These are phyloP conservation scores for Brettanomyces sp. DNA, from an alignment of 805 yeast genomes.

Conservation along the genomic window DNA sequence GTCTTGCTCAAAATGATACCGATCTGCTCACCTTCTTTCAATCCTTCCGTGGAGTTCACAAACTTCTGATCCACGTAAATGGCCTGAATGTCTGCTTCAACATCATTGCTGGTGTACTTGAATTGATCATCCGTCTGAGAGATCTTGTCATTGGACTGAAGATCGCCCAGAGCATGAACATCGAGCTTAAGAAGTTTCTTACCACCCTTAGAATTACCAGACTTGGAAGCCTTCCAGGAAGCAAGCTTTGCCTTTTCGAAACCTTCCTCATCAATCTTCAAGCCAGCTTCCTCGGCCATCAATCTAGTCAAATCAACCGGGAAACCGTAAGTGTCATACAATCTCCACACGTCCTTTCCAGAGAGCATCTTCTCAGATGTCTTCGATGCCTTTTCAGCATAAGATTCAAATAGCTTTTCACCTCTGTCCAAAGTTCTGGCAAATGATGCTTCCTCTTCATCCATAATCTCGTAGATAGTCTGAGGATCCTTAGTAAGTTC, in stretches of 20 bases:
- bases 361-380: slow-evolving; percentile 66
- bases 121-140: slow-evolving; percentile 76
- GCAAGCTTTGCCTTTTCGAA: slow-evolving; percentile 86
- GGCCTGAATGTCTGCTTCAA: slow-evolving; percentile 61
- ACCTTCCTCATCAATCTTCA: slow-evolving; percentile 84
- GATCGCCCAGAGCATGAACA: slow-evolving; percentile 77
- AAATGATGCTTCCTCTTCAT: slow-evolving; percentile 94
- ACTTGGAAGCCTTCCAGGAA: slow-evolving; percentile 92
- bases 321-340: slow-evolving; percentile 97
- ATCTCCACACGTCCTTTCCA: slow-evolving; percentile 97
- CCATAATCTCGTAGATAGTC: slow-evolving; percentile 78
- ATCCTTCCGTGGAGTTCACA: slow-evolving; percentile 33
- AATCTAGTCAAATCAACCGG: slow-evolving; percentile 96
- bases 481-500: slow-evolving; percentile 67
- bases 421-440: slow-evolving; percentile 96
- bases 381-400: slow-evolving; percentile 74
- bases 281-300: slow-evolving; percentile 97
- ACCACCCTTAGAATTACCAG: slow-evolving; percentile 53
- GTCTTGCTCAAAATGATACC: slow-evolving; percentile 86
- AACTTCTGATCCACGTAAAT: slow-evolving; percentile 62
- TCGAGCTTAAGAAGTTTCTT: slow-evolving; percentile 67
- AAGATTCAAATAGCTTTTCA: slow-evolving; percentile 90
- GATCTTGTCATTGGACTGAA: slow-evolving; percentile 48
- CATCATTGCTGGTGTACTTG: slow-evolving; percentile 68
- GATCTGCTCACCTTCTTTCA: slow-evolving; percentile 36